Evolutionary conservation across 352 stramenopile genomes (phyloP).

Genomic region (Phytophthora pistaciae): DNA sequence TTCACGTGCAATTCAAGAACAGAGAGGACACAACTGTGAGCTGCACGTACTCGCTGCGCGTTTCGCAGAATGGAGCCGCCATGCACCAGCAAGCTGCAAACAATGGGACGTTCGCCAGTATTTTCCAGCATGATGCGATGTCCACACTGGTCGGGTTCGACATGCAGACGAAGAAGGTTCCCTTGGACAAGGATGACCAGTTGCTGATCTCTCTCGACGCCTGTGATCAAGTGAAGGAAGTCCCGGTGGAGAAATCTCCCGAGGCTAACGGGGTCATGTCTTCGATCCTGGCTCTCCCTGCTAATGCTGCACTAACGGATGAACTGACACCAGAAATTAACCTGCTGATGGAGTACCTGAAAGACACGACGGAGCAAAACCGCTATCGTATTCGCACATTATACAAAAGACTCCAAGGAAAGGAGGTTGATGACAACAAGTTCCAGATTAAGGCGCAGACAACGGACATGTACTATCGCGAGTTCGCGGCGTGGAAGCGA

Average conservation of each 20-base stretch:
- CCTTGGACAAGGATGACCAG: slow-evolving; percentile 39
- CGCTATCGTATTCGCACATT: slow-evolving; percentile 64
- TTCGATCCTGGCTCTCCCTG: neutral
- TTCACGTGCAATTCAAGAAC: slow-evolving; percentile 55
- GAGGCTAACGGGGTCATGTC: neutral
- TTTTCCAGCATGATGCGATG: slow-evolving; percentile 68
- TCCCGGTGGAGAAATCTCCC: neutral
- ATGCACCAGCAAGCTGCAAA: slow-evolving; percentile 33
- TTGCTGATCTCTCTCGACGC: slow-evolving; percentile 71
- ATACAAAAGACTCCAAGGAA: slow-evolving; percentile 53
- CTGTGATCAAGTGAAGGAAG: slow-evolving; percentile 27
- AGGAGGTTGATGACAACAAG: slow-evolving; percentile 39
- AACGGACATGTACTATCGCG: slow-evolving; percentile 79
- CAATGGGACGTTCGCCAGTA: slow-evolving; percentile 50
- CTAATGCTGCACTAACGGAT: slow-evolving; percentile 35
- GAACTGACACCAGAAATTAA: slow-evolving; percentile 82
- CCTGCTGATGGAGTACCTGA: slow-evolving; percentile 79
- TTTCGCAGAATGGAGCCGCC: slow-evolving; percentile 23
- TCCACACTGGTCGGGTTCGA: slow-evolving; percentile 56
- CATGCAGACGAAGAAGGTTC: slow-evolving; percentile 57
- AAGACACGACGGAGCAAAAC: slow-evolving; percentile 81
- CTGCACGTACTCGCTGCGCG: slow-evolving; percentile 53
- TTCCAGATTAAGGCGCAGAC: slow-evolving; percentile 37
- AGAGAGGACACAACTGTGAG: slow-evolving; percentile 35
- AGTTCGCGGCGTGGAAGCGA: slow-evolving; percentile 82